Evolutionary conservation across 768 basidiomycete genomes (phyloP), one percentile per base, ranked within the genome.

Genomic region (Grammothele lineata): DNA sequence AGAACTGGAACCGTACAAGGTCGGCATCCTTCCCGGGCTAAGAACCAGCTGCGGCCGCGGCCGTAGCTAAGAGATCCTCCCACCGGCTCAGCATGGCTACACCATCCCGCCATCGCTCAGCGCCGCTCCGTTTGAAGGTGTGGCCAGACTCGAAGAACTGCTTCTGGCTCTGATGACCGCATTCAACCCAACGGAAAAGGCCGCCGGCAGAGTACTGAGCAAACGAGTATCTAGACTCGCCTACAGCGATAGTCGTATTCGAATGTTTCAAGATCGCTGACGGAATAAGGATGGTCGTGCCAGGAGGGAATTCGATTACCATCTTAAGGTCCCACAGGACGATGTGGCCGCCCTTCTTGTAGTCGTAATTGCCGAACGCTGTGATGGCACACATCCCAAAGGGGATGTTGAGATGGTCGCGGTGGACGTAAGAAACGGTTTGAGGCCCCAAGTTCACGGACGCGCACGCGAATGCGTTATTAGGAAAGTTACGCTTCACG

Each of bases 241-340:
- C 38, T 7, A 1, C 7, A 9, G 11, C 19, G 6, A 60, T 34
- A 0, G 45, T 17, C 1, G 42, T 50, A 30, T 61, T 61, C 11
- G 32, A 38, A 32, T 61, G 58, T 4, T 36, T 40, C 19, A 60
- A 17, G 4, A 45, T 21, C 2, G 54, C 60, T 11, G 56, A 59
- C 0, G 60, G 59, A 21, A 62, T 39, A 35, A 57, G 42, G 40
- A 57, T 44, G 17, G 42, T 47, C 1, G 39, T 22, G 4, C 57
- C 57, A 19, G 49, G 55, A 10, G 55, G 59, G 27, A 57, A 57
- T 35, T 59, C 58, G 21, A 59, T 46, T 38, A 59, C 36, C n/a
- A 59, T 39, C 12, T 42, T 40, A 4, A 51, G 24, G 17, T 54
- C 45, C 23, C 39, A 34, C 1, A 61, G 51, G 21, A 57, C 39